phyloP scores from a whole-genome alignment of 2,329 filamentous ascomycete genomes.

The Diaporthe sp. region DNA sequence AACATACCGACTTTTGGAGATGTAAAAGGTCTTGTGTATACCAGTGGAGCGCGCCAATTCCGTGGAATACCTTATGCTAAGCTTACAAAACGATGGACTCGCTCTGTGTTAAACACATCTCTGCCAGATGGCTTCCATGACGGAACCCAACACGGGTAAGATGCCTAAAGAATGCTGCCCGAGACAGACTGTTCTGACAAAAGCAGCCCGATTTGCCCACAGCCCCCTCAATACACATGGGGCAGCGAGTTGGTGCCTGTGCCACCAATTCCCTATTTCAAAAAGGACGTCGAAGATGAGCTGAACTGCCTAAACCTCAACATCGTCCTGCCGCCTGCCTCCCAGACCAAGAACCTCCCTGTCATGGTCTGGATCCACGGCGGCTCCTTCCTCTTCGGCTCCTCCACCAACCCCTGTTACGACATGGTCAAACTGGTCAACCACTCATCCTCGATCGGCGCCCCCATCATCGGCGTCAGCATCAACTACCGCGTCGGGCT shows the following conservation, averaged over 20 bases:
- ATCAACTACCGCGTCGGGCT: slow-evolving; percentile 74
- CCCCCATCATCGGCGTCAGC: slow-evolving; percentile 66
- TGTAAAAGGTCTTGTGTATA: slow-evolving; percentile 3
- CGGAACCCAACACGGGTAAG: slow-evolving; percentile 7
- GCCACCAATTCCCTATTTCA: background rate
- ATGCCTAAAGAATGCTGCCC: too few species aligned
- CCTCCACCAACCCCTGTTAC: background rate
- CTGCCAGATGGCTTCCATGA: background rate
- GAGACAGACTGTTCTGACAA: background rate
- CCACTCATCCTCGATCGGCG: slow-evolving; percentile 38
- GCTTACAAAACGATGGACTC: slow-evolving; percentile 17
- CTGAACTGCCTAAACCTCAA: slow-evolving; percentile 10
- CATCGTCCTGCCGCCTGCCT: background rate
- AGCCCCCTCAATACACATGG: background rate
- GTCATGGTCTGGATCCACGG: slow-evolving; percentile 30
- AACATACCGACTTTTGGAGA: slow-evolving; percentile 14
- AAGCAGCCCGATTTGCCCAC: background rate
- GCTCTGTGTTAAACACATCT: background rate
- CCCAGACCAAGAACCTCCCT: background rate
- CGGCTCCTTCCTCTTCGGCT: background rate
- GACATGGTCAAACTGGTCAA: background rate
- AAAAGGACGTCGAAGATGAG: slow-evolving; percentile 3
- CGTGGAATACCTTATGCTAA: slow-evolving; percentile 6
- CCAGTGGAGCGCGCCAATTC: slow-evolving; percentile 9
- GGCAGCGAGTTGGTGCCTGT: slow-evolving; percentile 3